These are phyloP conservation scores for Cucurbita pepo DNA, from an alignment of 306 rosid genomes.

Conservation along the genomic window DNA sequence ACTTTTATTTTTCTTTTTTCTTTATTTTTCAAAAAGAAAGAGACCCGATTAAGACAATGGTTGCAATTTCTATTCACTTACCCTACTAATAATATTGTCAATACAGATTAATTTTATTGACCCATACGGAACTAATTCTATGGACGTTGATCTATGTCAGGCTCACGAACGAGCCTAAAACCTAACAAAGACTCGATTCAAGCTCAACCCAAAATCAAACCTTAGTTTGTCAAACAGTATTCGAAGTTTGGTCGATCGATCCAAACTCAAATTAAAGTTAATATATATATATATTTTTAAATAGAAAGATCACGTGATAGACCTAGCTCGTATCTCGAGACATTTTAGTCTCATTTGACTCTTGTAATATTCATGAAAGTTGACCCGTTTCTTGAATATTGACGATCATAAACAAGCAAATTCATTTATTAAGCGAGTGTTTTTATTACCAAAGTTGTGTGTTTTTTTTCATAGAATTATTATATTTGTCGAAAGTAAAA, in stretches of 20 bases:
- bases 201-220: no score
- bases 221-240: no score
- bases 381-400: background rate
- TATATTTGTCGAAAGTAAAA: background rate
- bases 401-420: background rate
- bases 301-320: background rate
- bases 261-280: no score
- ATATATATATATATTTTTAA: no score
- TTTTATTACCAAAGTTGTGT: background rate
- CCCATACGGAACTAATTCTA: no score
- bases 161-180: no score
- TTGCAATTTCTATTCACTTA: background rate
- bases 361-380: background rate
- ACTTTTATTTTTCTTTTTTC: background rate
- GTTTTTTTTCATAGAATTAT: background rate
- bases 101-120: no score
- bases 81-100: no score
- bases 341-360: background rate
- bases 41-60: background rate
- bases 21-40: background rate
- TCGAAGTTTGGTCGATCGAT: no score
- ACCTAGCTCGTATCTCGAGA: background rate
- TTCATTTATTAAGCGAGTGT: no score
- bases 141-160: no score
- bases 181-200: no score